phyloP scores from a whole-genome alignment of 2,329 filamentous ascomycete species.

The Pyrenophora teres region DNA sequence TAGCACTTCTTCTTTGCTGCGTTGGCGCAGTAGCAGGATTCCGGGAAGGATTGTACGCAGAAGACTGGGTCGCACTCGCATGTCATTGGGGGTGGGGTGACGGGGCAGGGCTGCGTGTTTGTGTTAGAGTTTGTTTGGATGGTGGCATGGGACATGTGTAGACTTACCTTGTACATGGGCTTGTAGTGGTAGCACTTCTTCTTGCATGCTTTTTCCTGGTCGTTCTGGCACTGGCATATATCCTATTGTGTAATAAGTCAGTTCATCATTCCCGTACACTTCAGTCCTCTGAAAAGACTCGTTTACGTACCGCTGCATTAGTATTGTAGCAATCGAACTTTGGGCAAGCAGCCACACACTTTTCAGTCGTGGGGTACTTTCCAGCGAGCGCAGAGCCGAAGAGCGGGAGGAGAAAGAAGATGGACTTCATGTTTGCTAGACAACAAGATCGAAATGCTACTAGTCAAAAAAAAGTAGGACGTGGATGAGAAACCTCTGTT shows the following conservation, averaged over 20 bases:
- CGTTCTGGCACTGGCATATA: constrained; percentile 37
- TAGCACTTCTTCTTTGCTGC: constrained; percentile 20
- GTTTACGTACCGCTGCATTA: not conserved
- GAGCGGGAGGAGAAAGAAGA: constrained; percentile 3
- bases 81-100: not conserved
- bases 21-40: constrained; percentile 40
- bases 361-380: not conserved
- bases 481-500: not conserved
- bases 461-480: not conserved
- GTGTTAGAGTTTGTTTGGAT: too few relatives aligned
- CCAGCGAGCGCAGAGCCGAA: constrained; percentile 1
- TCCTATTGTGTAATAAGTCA: constrained; percentile 10
- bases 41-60: constrained; percentile 28
- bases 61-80: constrained; percentile 25
- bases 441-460: not conserved
- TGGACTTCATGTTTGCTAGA: constrained; percentile 2
- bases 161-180: constrained; percentile 4
- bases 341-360: constrained; percentile 4
- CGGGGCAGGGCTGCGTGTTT: not conserved
- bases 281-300: too few relatives aligned
- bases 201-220: constrained; percentile 30
- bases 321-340: not conserved
- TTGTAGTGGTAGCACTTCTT: constrained; percentile 30
- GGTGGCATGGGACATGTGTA: not conserved
- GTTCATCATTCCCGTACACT: too few relatives aligned